Evolutionary conservation across 768 basidiomycete genomes (phyloP).

Genomic region (Kwoniella botswanensis): DNA sequence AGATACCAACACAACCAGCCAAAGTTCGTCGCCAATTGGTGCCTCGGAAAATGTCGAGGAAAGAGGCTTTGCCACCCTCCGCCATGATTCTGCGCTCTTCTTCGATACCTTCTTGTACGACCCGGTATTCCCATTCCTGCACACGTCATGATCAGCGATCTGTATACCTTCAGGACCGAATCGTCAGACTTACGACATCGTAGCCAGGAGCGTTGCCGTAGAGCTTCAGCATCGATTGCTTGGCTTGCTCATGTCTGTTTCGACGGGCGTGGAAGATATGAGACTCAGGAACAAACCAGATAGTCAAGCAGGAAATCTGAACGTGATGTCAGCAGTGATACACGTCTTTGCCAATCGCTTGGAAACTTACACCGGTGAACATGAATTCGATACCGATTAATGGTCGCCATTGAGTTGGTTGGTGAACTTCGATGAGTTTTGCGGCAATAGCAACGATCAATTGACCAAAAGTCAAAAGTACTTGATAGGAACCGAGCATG

Average conservation of each 20-base stretch:
- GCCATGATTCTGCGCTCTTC: conserved; percentile 12
- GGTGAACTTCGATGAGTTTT: conserved; percentile 11
- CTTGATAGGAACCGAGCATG: conserved; percentile 34
- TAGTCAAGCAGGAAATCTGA: conserved; percentile 21
- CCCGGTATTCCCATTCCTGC: conserved; percentile 33
- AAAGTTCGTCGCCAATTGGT: conserved; percentile 29
- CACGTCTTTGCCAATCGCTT: background rate
- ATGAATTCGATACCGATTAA: conserved; percentile 34
- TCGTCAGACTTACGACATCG: conserved; percentile 31
- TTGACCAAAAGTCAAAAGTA: conserved; percentile 28
- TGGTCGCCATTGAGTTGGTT: conserved; percentile 28
- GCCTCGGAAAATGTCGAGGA: conserved; percentile 35
- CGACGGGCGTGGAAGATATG: conserved; percentile 26
- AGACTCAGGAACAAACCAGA: conserved; percentile 32
- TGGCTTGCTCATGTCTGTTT: conserved; percentile 25
- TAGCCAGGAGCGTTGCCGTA: conserved; percentile 30
- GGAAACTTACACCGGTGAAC: conserved; percentile 34
- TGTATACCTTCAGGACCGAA: background rate
- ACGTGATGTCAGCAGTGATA: conserved; percentile 12
- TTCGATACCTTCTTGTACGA: conserved; percentile 32
- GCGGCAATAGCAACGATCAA: conserved; percentile 29
- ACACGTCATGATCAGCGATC: no score
- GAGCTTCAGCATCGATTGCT: conserved; percentile 24
- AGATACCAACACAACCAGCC: conserved; percentile 31
- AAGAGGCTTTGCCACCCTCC: background rate